Conservation (phyloP, 257 asterid genomes). For the Forsythia viridissima region DNA sequence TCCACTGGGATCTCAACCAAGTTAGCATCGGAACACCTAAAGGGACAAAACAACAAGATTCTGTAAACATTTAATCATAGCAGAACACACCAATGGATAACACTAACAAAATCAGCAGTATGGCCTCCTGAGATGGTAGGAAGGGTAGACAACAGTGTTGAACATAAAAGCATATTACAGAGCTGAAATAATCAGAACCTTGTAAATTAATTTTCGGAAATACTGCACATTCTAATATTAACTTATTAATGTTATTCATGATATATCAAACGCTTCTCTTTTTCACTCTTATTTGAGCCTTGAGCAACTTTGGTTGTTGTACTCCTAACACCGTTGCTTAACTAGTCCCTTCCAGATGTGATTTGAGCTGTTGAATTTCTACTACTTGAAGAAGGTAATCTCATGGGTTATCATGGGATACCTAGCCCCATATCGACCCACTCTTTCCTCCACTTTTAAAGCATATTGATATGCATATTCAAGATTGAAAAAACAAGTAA, state of each 20-base stretch:
- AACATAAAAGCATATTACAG: not conserved
- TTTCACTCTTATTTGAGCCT: not conserved
- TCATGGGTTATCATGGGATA: not conserved
- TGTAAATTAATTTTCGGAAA: not conserved
- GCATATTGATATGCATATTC: not conserved
- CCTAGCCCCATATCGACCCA: not conserved
- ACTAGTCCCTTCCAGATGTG: not conserved
- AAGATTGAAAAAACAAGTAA: not conserved
- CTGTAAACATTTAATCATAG: not conserved
- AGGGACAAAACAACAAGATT: not conserved
- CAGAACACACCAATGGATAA: not conserved
- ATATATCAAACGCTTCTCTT: too few species aligned
- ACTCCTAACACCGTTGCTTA: not conserved
- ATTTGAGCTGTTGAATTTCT: not conserved
- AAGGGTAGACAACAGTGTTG: not conserved
- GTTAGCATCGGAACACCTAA: slow-evolving; percentile 66
- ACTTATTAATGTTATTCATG: not conserved
- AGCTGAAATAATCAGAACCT: not conserved
- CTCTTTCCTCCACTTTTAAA: not conserved
- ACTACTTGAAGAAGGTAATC: not conserved
- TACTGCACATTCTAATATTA: slow-evolving; percentile 1
- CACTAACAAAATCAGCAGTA: not conserved
- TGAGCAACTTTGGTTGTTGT: not conserved
- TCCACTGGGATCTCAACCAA: slow-evolving; percentile 66
- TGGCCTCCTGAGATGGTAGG: not conserved